Evolutionary conservation across 306 rosid species (phyloP).

Genomic region (Abrus pulchellus): DNA sequence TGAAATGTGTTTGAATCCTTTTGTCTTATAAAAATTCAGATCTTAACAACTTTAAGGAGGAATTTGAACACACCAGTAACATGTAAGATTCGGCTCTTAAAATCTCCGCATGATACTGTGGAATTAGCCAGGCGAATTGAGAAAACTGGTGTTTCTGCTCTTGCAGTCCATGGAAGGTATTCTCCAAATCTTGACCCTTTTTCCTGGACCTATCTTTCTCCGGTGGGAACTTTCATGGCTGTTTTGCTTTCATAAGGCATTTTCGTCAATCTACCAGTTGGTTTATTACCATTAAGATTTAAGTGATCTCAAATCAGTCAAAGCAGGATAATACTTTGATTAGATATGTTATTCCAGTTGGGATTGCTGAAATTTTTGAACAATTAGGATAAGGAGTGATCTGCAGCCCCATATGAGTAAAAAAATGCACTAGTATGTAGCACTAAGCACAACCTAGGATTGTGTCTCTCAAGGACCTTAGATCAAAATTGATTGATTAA

Average conservation of each 20-base stretch:
- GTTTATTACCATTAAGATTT: constrained; percentile 1
- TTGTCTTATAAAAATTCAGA: constrained; percentile 57
- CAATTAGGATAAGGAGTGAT: background rate
- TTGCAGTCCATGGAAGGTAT: constrained; percentile 95
- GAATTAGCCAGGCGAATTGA: constrained; percentile 87
- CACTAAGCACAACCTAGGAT: no score
- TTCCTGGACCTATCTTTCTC: background rate
- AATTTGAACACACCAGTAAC: constrained; percentile 86
- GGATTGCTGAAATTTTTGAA: background rate
- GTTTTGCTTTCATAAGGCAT: constrained; percentile 28
- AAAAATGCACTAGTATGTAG: no score
- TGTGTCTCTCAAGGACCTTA: no score
- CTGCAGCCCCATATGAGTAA: no score
- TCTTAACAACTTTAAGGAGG: constrained; percentile 85
- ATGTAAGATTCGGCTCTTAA: constrained; percentile 87
- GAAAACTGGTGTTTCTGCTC: constrained; percentile 90
- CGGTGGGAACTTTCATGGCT: constrained; percentile 2
- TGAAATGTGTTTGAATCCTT: constrained; percentile 28
- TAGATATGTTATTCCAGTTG: background rate
- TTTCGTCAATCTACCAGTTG: constrained; percentile 16
- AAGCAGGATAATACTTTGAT: constrained; percentile 24
- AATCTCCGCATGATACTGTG: constrained; percentile 77
- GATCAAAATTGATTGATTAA: no score
- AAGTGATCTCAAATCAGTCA: constrained; percentile 28
- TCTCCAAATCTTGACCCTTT: constrained; percentile 36